Percentiles rank a stretch among this genome's conserved stretches.
phyloP scores from a whole-genome alignment of 2,329 filamentous ascomycete genomes.

The Erysiphe pulchra region DNA sequence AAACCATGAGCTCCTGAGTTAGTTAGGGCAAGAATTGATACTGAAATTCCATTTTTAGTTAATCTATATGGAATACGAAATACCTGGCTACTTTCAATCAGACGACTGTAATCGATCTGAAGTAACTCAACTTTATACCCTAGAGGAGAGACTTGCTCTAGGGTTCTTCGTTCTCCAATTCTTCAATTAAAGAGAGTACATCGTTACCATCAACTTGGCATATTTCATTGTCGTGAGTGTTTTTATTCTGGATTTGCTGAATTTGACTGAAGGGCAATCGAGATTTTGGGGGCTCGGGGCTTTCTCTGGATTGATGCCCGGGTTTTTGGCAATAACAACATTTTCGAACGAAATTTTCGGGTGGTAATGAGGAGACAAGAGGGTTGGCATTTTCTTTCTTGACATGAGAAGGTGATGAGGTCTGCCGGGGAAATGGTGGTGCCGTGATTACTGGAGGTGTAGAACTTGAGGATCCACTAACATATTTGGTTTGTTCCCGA shows the following conservation, averaged over 20 bases:
- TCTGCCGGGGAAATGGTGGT: not conserved
- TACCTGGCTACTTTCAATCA: not conserved
- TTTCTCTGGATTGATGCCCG: not conserved
- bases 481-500: not conserved
- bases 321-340: not conserved
- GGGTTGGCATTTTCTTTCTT: not conserved
- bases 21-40: not conserved
- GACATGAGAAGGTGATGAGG: not conserved
- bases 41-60: not conserved
- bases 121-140: not conserved
- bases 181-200: not conserved
- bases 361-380: not conserved
- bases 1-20: not conserved
- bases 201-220: not conserved
- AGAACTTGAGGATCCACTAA: not conserved
- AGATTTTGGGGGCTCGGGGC: not conserved
- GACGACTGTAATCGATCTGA: not conserved
- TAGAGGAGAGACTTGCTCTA: conserved; percentile 1
- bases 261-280: not conserved
- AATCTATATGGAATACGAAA: not conserved
- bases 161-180: not conserved
- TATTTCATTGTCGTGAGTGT: not conserved
- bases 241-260: not conserved
- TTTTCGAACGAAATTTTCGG: not conserved
- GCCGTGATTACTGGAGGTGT: no score